Evolutionary conservation across 2,329 filamentous ascomycete species (phyloP).

Genomic region (Penicillium sp.): DNA sequence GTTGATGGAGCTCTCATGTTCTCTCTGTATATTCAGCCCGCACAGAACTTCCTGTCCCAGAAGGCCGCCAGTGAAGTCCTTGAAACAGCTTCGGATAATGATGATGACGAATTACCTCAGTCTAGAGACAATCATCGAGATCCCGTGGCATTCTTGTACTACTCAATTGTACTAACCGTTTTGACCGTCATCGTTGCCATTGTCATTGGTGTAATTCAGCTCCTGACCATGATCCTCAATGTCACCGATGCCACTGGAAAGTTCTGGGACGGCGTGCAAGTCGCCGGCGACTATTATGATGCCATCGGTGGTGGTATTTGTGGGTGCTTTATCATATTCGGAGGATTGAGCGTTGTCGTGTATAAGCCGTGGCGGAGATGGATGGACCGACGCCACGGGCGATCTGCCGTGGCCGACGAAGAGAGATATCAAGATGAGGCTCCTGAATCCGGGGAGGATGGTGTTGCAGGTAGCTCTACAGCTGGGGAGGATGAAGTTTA

Average conservation of each 20-base stretch:
- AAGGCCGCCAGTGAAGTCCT: slow-evolving; percentile 17
- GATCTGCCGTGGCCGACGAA: slow-evolving; percentile 17
- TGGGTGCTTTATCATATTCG: slow-evolving; percentile 77
- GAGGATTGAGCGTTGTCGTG: slow-evolving; percentile 68
- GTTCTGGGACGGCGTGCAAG: slow-evolving; percentile 90
- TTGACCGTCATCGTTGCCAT: slow-evolving; percentile 82
- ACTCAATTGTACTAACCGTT: slow-evolving; percentile 81
- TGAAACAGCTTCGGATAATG: slow-evolving; percentile 12
- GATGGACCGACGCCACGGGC: slow-evolving; percentile 46
- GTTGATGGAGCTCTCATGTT: slow-evolving; percentile 94
- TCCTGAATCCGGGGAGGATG: background rate
- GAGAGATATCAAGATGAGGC: slow-evolving; percentile 24
- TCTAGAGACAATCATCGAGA: slow-evolving; percentile 62
- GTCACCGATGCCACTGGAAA: slow-evolving; percentile 69
- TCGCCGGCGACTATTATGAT: slow-evolving; percentile 77
- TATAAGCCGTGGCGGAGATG: slow-evolving; percentile 78
- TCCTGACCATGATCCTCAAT: slow-evolving; percentile 75
- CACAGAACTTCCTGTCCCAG: slow-evolving; percentile 39
- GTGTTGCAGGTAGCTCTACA: background rate
- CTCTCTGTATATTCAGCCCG: slow-evolving; percentile 73
- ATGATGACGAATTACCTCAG: slow-evolving; percentile 21
- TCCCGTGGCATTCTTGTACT: slow-evolving; percentile 87
- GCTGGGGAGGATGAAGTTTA: background rate
- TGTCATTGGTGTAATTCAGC: slow-evolving; percentile 82
- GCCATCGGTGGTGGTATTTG: slow-evolving; percentile 85